Base-by-base conservation (phyloP, 179 eudicot species). In the Amaranthus tricolor region DNA sequence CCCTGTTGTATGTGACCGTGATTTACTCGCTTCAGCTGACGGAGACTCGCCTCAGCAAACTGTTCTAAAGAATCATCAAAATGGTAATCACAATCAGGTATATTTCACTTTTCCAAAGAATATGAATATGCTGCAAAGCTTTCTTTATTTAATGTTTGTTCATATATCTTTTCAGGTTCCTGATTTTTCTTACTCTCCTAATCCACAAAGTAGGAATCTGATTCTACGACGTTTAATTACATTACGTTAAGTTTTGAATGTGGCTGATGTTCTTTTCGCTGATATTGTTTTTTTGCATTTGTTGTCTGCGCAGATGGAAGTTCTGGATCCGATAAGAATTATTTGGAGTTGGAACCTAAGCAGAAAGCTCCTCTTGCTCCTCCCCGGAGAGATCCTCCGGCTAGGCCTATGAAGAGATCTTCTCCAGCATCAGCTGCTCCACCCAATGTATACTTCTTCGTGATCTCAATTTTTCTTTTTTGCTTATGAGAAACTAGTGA, bases 151-250 rank as follows among this genome's bases (percentile, higher is more conserved):
- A 31, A 31, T 31, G 40, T 74, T 64, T 55, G 72, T 40, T 45
- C 17, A 19, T 62, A 15, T 40, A 68, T 61, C 76, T 84, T 77
- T 83, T 9, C 95, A 93, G 98, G 92, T 86, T 77, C 93, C 93
- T 81, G 98, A 95, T 86, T 95, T 91, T 20, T 89, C 80, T 8
- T 89, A 86, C 84, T 95, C 98, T 57, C 98, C 97, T 13, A 91
- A 86, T 80, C 93, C 95, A 69, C 93, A 85, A 77, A 89, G 99
- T 93, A 84, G 86, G 85, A 83, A 80, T 48, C 75, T 45, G 77
- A 80, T 78, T 78, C 70, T 72, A 66, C 50, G 56, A 45, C 44
- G 54, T 24, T 52, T 31, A 31, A 31, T 76, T 59, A 2, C n/a
- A 11, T 15, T 49, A 43, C 16, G 60, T 49, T 44, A 16, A 31